A percentile compares a stretch with the other conserved stretches of the same genome.
These are phyloP conservation scores for Ophiosphaerella herpotricha DNA, from an alignment of 2,329 filamentous ascomycete genomes.

Conservation along the genomic window DNA sequence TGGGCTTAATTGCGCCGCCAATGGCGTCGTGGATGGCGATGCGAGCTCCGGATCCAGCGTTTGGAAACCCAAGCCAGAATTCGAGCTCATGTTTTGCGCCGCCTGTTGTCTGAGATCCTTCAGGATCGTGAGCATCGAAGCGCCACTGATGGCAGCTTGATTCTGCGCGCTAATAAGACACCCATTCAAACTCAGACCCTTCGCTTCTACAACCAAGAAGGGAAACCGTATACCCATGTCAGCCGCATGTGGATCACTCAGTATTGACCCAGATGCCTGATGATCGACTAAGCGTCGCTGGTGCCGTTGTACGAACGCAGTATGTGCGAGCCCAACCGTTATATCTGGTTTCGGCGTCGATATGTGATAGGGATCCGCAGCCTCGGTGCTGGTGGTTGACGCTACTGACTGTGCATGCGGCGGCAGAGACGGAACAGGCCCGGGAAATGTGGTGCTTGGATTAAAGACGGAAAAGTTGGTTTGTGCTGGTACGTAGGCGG, in stretches of 20 bases:
- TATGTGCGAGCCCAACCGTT: constrained; percentile 17
- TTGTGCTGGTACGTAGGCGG: constrained; percentile 7
- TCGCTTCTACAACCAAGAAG: constrained; percentile 20
- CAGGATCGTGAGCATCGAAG: constrained; percentile 19
- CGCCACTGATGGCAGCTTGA: constrained; percentile 20
- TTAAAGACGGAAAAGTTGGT: constrained; percentile 9
- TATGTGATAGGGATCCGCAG: constrained; percentile 22
- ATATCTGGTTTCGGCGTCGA: constrained; percentile 25
- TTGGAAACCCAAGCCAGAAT: no score
- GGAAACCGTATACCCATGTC: constrained; percentile 23
- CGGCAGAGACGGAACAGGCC: constrained; percentile 16
- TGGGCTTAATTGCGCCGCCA: no score
- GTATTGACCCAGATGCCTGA: constrained; percentile 13
- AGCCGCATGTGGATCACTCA: constrained; percentile 20
- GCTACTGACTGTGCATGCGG: constrained; percentile 16
- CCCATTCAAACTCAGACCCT: constrained; percentile 16
- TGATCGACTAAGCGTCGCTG: constrained; percentile 10
- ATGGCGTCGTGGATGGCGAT: no score
- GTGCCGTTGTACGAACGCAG: constrained; percentile 7
- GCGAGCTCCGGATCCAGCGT: no score
- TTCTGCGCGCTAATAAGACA: constrained; percentile 22
- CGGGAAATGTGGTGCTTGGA: constrained; percentile 11
- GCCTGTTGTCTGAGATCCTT: constrained; percentile 15
- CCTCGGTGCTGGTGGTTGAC: constrained; percentile 20
- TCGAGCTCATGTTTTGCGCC: not conserved